Percentiles rank a stretch among this genome's conserved stretches.
phyloP scores from a whole-genome alignment of 192 early-diverging fungal genomes.

The Coemansia sp. region DNA sequence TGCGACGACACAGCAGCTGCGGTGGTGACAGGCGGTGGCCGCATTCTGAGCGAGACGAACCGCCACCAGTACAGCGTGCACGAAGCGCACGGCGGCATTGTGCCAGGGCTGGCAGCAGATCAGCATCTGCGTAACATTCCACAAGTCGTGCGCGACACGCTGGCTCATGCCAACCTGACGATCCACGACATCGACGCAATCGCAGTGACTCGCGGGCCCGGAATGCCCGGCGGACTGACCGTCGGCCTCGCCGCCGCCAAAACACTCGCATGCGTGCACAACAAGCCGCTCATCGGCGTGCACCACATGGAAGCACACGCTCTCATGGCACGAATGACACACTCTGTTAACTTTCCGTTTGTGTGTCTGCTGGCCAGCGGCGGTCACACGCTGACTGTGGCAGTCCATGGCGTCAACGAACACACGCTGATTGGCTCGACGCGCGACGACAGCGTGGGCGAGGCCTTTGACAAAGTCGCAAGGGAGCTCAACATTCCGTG shows the following conservation, averaged over 20 bases:
- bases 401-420: constrained; percentile 58
- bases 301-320: constrained; percentile 88
- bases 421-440: constrained; percentile 68
- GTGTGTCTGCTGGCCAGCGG: constrained; percentile 73
- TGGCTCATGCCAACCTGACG: constrained; percentile 55
- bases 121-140: constrained; percentile 67
- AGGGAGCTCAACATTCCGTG: constrained; percentile 66
- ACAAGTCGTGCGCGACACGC: constrained; percentile 59
- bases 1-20: constrained; percentile 81
- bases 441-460: constrained; percentile 73
- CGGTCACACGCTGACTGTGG: constrained; percentile 69
- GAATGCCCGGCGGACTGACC: constrained; percentile 64
- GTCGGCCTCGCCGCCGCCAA: constrained; percentile 74
- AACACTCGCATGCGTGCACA: constrained; percentile 64
- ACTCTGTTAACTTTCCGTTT: constrained; percentile 60
- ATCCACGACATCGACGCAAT: constrained; percentile 64
- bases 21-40: constrained; percentile 64
- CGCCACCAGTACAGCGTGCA: constrained; percentile 66
- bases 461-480: constrained; percentile 77
- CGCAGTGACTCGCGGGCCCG: constrained; percentile 77
- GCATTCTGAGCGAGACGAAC: constrained; percentile 62
- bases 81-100: constrained; percentile 73
- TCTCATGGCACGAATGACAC: constrained; percentile 65
- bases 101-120: constrained; percentile 66
- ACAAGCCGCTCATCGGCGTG: constrained; percentile 71